Percentiles rank a stretch among this genome's conserved stretches.
Conservation (phyloP, 2,329 filamentous ascomycete genomes). For the Nothopassalora personata region DNA sequence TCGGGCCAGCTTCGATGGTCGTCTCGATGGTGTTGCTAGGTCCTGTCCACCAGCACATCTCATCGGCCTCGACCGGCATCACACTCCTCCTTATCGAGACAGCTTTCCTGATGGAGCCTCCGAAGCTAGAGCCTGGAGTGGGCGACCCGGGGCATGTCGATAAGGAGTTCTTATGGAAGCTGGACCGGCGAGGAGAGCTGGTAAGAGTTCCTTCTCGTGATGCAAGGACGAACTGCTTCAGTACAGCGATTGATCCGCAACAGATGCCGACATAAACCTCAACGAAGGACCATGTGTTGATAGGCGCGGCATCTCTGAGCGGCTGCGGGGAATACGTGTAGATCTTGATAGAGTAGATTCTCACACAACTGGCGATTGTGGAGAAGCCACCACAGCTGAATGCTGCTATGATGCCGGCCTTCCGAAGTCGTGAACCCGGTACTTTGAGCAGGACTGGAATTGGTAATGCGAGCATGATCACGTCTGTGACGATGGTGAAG, state of each 20-base stretch:
- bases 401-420: slow-evolving; percentile 31
- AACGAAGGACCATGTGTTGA: slow-evolving; percentile 31
- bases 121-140: background rate
- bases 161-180: background rate
- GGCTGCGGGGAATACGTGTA: slow-evolving; percentile 26
- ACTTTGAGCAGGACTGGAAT: slow-evolving; percentile 36
- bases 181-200: background rate
- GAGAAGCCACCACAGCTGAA: slow-evolving; percentile 24
- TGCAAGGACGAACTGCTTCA: background rate
- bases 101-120: background rate
- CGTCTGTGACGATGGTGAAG: slow-evolving; percentile 37
- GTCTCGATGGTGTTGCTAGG: background rate
- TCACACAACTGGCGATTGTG: slow-evolving; percentile 27
- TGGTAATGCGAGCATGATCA: slow-evolving; percentile 36
- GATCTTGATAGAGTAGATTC: slow-evolving; percentile 29
- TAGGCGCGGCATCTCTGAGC: slow-evolving; percentile 26
- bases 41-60: background rate
- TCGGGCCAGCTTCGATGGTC: background rate
- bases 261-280: slow-evolving; percentile 31
- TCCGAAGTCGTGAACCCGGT: slow-evolving; percentile 29
- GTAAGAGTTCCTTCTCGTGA: background rate
- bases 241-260: slow-evolving; percentile 29
- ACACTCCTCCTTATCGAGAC: background rate
- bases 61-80: background rate
- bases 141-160: background rate